These are phyloP conservation scores for Croton laevigatus DNA, from an alignment of 441 rosid species.

Conservation along the genomic window DNA sequence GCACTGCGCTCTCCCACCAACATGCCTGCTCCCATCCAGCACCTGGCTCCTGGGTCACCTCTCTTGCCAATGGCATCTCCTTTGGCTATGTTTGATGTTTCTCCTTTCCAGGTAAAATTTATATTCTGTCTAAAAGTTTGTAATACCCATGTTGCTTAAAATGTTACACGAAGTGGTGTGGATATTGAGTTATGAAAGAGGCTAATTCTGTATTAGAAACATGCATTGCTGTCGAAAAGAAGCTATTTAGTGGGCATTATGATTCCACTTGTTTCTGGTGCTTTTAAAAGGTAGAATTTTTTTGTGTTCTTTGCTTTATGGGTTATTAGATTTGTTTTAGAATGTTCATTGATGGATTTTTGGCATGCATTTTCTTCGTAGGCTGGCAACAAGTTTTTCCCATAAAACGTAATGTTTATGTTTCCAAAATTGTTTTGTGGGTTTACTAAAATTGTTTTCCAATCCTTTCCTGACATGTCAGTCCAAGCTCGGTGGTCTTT, in stretches of 20 bases:
- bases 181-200: neutral
- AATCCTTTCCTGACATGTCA: slow-evolving; percentile 74
- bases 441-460: slow-evolving; percentile 24
- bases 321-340: no score
- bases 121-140: slow-evolving; percentile 3
- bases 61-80: slow-evolving; percentile 75
- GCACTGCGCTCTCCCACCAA: slow-evolving; percentile 55
- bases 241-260: neutral
- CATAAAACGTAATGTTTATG: neutral
- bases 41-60: slow-evolving; percentile 77
- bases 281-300: neutral
- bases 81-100: slow-evolving; percentile 83
- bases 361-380: neutral
- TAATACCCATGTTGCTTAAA: neutral
- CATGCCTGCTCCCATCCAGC: slow-evolving; percentile 68
- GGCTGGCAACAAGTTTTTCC: neutral
- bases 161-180: neutral
- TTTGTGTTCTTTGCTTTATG: neutral
- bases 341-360: neutral
- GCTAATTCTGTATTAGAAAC: neutral
- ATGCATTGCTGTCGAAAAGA: neutral
- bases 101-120: slow-evolving; percentile 84
- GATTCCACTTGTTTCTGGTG: neutral
- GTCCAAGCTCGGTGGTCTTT: slow-evolving; percentile 73
- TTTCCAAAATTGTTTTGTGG: neutral